A percentile compares a stretch with the other conserved stretches of the same genome.
Conservation (phyloP, 768 basidiomycete species). For the Boletus tylopilopsis region DNA sequence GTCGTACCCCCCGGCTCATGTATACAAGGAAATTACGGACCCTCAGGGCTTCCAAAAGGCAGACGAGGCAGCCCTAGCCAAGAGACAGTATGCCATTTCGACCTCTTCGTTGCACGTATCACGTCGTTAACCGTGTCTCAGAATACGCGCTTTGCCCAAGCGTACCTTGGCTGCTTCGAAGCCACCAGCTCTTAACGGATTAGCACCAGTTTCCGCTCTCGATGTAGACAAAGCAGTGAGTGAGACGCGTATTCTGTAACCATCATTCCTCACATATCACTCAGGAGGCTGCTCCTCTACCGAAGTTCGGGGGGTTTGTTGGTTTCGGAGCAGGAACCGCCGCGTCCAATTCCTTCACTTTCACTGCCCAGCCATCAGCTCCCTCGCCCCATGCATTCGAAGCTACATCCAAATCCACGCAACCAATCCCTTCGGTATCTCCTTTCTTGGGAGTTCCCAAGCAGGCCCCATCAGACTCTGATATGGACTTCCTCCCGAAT, state of each 20-base stretch:
- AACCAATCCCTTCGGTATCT: constrained; percentile 21
- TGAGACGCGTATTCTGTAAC: constrained; percentile 14
- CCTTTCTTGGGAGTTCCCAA: constrained; percentile 1
- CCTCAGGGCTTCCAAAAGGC: constrained; percentile 55
- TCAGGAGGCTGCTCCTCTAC: constrained; percentile 28
- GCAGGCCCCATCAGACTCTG: constrained; percentile 28
- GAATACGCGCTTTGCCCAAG: constrained; percentile 66
- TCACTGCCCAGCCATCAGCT: constrained; percentile 30
- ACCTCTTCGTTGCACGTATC: not conserved
- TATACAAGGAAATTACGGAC: constrained; percentile 38
- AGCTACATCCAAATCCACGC: constrained; percentile 8
- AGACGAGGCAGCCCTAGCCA: constrained; percentile 50
- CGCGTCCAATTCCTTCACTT: constrained; percentile 37
- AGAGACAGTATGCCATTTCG: constrained; percentile 49
- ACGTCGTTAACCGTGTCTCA: constrained; percentile 26
- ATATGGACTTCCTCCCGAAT: constrained; percentile 11
- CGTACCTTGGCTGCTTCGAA: constrained; percentile 30
- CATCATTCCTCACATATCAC: constrained; percentile 14
- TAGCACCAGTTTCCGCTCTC: constrained; percentile 23
- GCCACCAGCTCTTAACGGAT: constrained; percentile 21
- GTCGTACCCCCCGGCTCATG: constrained; percentile 3
- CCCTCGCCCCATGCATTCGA: constrained; percentile 7
- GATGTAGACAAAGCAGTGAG: constrained; percentile 24
- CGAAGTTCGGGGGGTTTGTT: constrained; percentile 49
- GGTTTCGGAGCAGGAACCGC: constrained; percentile 45